Evolutionary conservation across 2,329 filamentous ascomycete genomes (phyloP), one percentile per base, ranked within the genome.

Genomic region (Botryotinia globosa): DNA sequence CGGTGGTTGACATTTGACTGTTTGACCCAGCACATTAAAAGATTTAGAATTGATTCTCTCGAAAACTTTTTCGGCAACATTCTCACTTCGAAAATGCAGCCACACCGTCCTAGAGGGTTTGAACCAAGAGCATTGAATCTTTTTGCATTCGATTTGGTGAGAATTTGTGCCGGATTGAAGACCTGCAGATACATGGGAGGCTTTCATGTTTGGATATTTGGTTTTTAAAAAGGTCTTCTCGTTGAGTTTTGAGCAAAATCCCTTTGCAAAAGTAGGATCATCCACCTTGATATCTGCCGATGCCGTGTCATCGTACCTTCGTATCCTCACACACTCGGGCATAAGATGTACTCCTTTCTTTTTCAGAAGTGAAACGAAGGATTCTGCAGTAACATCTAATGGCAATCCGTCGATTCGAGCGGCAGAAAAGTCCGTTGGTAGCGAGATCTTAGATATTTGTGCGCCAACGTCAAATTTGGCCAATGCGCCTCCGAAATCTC

Each of bases 61-160:
- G 34, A 51, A 71, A 34, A 77, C 76, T 58, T 73, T 71, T 42
- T 73, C 73, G 51, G 77, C 78, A 58, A 78, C 76, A 6, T 75
- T 72, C 32, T 71, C 74, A 54, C 74, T 76, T 51, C 76, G 76
- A 70, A 77, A 79, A 65, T 78, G 76, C 59, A 79, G 29, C 76
- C 75, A 76, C 22, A 73, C 75, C 51, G 61, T 73, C 73, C 69
- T 73, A 65, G 77, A 74, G n/a, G 77, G 39, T 73, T 76, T 79
- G 67, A 77, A 74, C 78, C 78, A 79, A 22, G 78, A 79, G 59
- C 74, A 73, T 34, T 76, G 71, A 44, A 79, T 74, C 67, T 78
- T 79, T 71, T 75, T 77, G 74, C 75, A 78, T 68, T 75, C 76
- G 44, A 73, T 73, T 72, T 61, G 61, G 73, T 74, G 22, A 73